Percentiles rank a stretch among this genome's conserved stretches.
These are phyloP conservation scores for Parietichytrium sp. DNA, from an alignment of 108 stramenopile genomes.

Conservation along the genomic window DNA sequence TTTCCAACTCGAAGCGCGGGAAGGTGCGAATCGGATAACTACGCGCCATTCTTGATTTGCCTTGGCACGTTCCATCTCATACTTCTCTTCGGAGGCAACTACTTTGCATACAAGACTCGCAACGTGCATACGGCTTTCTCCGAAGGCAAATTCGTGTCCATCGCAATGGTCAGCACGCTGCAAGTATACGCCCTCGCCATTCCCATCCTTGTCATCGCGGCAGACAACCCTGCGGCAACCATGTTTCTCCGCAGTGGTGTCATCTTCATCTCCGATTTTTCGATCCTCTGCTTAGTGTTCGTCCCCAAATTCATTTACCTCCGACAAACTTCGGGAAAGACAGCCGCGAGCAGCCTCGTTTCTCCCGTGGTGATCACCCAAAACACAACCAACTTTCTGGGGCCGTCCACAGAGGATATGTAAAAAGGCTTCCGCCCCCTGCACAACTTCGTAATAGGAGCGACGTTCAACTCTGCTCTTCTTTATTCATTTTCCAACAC, in stretches of 20 bases:
- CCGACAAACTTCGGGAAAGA: too few species aligned
- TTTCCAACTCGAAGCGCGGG: background rate
- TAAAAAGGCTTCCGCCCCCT: too few species aligned
- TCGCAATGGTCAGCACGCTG: constrained; percentile 13
- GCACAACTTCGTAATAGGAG: too few species aligned
- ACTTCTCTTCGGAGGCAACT: background rate
- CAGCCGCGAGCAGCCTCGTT: too few species aligned
- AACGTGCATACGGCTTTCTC: constrained; percentile 3
- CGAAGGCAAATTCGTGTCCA: background rate
- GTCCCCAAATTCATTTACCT: too few species aligned
- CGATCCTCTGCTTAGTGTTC: background rate
- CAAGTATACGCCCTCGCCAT: background rate
- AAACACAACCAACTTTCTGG: too few species aligned
- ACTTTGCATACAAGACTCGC: constrained; percentile 3
- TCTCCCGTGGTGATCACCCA: too few species aligned
- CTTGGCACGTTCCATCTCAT: background rate
- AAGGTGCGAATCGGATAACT: background rate
- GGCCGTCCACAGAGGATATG: too few species aligned
- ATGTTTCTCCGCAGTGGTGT: constrained; percentile 9
- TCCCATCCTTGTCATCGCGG: constrained; percentile 3
- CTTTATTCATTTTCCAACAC: too few species aligned
- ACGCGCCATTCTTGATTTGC: background rate
- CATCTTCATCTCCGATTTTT: constrained; percentile 1
- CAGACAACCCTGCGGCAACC: background rate
- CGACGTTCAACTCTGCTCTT: too few species aligned